Conservation (phyloP, 2,329 filamentous ascomycete species). For the Purpureocillium takamizusanense region DNA sequence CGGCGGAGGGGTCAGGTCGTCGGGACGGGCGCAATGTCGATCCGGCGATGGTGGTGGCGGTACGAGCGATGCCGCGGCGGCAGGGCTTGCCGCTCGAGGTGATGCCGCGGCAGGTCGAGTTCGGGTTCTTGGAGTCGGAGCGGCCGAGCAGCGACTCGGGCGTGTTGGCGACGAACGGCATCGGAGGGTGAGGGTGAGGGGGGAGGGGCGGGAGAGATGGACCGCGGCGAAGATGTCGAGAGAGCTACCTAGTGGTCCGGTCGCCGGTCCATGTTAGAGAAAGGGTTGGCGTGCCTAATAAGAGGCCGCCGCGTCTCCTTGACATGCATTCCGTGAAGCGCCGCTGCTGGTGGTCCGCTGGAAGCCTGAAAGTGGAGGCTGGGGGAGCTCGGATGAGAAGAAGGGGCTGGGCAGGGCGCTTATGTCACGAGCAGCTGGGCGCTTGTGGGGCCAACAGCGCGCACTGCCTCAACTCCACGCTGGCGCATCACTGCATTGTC, state of each 20-base stretch:
- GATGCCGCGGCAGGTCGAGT: slow-evolving; percentile 80
- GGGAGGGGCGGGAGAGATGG: background rate
- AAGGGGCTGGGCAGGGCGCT: no score
- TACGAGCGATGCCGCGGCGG: slow-evolving; percentile 54
- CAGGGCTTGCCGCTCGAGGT: slow-evolving; percentile 78
- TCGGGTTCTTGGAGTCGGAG: slow-evolving; percentile 75
- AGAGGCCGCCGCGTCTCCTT: background rate
- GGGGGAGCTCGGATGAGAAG: no score
- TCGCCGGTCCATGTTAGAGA: no score
- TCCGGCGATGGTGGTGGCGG: slow-evolving; percentile 5
- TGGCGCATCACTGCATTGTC: no score
- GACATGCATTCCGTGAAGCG: background rate
- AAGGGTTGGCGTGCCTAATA: background rate
- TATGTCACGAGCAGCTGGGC: no score
- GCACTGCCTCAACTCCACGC: no score
- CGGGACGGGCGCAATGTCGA: slow-evolving; percentile 15
- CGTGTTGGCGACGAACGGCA: slow-evolving; percentile 44
- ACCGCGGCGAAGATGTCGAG: no score
- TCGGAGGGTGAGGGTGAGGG: slow-evolving; percentile 9
- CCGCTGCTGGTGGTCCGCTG: no score
- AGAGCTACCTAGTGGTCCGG: background rate
- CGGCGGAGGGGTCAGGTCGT: slow-evolving; percentile 38
- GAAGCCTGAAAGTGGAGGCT: no score
- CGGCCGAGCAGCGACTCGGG: slow-evolving; percentile 73
- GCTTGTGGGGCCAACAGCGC: no score